A percentile compares a stretch with the other conserved stretches of the same genome.
phyloP scores from a whole-genome alignment of 148 eudicot genomes.

The Vaccinium corymbosum region DNA sequence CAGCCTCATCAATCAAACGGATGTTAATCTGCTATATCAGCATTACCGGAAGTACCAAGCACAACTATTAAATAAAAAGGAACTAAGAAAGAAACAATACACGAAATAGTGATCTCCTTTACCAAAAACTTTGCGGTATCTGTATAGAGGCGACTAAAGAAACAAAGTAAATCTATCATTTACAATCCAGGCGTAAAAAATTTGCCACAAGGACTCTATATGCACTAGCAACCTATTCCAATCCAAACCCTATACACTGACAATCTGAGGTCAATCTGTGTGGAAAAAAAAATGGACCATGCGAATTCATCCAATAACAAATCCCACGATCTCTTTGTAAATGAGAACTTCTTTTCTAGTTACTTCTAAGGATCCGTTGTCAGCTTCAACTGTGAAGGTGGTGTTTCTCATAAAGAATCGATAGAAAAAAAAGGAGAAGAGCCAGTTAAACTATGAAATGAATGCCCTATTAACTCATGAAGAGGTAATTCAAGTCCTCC shows the following conservation, averaged over 20 bases:
- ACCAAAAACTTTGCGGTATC: not conserved
- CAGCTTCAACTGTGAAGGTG: slow-evolving; percentile 1
- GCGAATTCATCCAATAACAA: not conserved
- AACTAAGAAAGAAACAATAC: not conserved
- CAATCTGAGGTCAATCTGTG: not conserved
- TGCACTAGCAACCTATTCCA: slow-evolving; percentile 4
- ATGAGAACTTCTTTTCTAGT: slow-evolving; percentile 15
- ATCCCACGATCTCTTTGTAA: slow-evolving; percentile 9
- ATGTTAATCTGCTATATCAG: not conserved
- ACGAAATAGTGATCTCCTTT: not conserved
- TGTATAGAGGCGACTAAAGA: not conserved
- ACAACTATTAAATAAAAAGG: not conserved
- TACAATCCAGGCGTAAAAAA: slow-evolving; percentile 1
- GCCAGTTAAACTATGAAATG: not conserved
- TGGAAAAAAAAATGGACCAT: not conserved
- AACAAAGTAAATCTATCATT: not conserved
- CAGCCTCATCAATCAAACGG: not conserved
- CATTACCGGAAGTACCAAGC: not conserved
- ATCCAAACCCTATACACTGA: slow-evolving; percentile 15
- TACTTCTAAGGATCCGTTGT: slow-evolving; percentile 11
- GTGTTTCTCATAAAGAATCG: not conserved
- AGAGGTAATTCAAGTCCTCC: slow-evolving; percentile 80
- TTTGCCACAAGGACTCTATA: not conserved
- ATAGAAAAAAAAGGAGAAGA: not conserved
- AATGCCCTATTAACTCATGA: slow-evolving; percentile 40